Evolutionary conservation across 306 rosid genomes (phyloP).

Genomic region (Oxytropis ochrocephala): DNA sequence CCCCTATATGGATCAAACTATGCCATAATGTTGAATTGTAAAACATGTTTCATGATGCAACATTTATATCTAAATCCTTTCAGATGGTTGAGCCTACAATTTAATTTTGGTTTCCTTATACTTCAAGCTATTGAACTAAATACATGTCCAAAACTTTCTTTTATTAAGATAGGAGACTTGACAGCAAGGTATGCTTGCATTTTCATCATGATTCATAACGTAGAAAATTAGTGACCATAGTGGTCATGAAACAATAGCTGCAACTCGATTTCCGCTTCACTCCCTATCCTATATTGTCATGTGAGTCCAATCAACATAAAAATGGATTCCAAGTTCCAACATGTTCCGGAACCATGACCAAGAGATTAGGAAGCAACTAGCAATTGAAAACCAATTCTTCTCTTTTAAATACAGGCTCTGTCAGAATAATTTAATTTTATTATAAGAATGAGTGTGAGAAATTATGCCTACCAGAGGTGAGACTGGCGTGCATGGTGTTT

Average conservation of each 20-base stretch:
- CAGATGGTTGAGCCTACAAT: background rate
- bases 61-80: background rate
- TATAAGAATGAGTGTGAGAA: background rate
- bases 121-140: background rate
- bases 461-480: background rate
- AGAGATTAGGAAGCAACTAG: background rate
- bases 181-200: too few species aligned
- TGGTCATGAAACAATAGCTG: background rate
- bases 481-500: background rate
- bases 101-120: background rate
- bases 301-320: background rate
- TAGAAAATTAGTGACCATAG: too few species aligned
- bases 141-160: background rate
- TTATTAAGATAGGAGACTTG: too few species aligned
- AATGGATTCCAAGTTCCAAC: background rate
- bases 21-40: background rate
- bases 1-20: too few species aligned
- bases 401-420: background rate
- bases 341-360: background rate
- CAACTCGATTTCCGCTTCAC: background rate
- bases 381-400: background rate
- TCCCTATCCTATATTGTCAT: background rate
- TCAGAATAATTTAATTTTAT: background rate
- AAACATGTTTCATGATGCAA: background rate
- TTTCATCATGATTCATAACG: background rate